These are phyloP conservation scores for Toxoplasma gondii DNA, from an alignment of 169 alveolate species.

Conservation along the genomic window DNA sequence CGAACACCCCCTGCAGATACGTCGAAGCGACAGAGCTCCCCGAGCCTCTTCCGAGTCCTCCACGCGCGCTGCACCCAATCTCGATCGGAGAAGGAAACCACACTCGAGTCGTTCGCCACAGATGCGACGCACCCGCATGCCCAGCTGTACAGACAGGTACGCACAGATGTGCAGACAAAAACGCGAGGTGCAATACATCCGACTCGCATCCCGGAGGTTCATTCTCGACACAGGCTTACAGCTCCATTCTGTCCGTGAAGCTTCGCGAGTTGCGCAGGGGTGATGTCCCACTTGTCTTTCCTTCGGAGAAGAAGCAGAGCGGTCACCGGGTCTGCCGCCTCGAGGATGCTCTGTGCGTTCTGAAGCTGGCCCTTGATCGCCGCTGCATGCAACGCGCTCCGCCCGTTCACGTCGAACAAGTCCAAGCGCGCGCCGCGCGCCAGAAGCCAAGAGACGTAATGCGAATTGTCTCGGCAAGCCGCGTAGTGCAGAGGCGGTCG, in stretches of 20 bases:
- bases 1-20: neutral
- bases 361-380: conserved; percentile 54
- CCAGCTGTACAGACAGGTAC: neutral
- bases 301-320: conserved; percentile 26
- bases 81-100: neutral
- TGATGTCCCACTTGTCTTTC: conserved; percentile 65
- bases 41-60: neutral
- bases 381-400: conserved; percentile 55
- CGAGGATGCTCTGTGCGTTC: conserved; percentile 50
- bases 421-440: conserved; percentile 64
- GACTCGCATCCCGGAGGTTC: no score
- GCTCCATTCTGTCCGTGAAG: conserved; percentile 41
- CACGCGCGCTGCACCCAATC: neutral
- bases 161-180: neutral
- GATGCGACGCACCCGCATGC: no score
- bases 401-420: conserved; percentile 39
- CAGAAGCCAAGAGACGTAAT: conserved; percentile 73
- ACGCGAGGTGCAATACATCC: no score
- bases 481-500: conserved; percentile 80
- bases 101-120: no score
- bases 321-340: conserved; percentile 27
- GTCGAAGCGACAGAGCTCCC: neutral
- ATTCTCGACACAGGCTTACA: neutral
- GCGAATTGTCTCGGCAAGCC: conserved; percentile 70
- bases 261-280: conserved; percentile 61